Evolutionary conservation across 2,329 filamentous ascomycete species (phyloP).

Genomic region (Saccharata proteae): DNA sequence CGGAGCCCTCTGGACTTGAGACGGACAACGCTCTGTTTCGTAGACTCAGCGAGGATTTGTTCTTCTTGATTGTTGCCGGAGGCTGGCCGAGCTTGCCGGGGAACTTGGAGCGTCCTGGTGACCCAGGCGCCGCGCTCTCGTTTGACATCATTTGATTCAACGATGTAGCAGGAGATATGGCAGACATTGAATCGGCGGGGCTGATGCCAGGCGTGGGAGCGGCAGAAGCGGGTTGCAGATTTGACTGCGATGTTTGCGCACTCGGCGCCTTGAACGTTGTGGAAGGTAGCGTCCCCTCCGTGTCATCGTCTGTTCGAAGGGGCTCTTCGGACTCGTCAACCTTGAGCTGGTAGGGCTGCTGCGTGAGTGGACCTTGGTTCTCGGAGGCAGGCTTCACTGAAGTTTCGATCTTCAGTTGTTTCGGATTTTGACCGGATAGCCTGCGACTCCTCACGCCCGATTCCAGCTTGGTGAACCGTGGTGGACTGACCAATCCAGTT

Average conservation of each 20-base stretch:
- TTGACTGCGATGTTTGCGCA: constrained; percentile 15
- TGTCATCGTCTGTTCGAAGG: too few relatives aligned
- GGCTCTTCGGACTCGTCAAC: constrained; percentile 12
- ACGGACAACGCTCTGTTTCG: constrained; percentile 64
- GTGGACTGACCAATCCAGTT: too few relatives aligned
- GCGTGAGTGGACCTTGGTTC: constrained; percentile 6
- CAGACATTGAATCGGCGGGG: constrained; percentile 28
- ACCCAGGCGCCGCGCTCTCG: constrained; percentile 23
- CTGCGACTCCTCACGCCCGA: constrained; percentile 57
- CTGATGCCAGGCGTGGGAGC: constrained; percentile 22
- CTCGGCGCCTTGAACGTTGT: constrained; percentile 20
- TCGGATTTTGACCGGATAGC: constrained; percentile 66
- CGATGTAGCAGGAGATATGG: constrained; percentile 26
- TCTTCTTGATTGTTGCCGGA: constrained; percentile 27
- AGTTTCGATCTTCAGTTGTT: constrained; percentile 85
- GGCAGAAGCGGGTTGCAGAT: constrained; percentile 6
- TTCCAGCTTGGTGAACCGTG: constrained; percentile 13
- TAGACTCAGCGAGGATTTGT: constrained; percentile 48
- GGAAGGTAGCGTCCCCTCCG: constrained; percentile 16
- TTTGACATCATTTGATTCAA: constrained; percentile 29
- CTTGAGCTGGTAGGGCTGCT: constrained; percentile 16
- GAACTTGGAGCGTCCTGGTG: constrained; percentile 17
- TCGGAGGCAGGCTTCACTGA: constrained; percentile 16
- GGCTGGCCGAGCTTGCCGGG: constrained; percentile 18
- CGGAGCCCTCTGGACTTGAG: constrained; percentile 46